A percentile compares a stretch with the other conserved stretches of the same genome.
Conservation (phyloP, 1,284 basidiomycete species). For the Sporisorium sorghi region DNA sequence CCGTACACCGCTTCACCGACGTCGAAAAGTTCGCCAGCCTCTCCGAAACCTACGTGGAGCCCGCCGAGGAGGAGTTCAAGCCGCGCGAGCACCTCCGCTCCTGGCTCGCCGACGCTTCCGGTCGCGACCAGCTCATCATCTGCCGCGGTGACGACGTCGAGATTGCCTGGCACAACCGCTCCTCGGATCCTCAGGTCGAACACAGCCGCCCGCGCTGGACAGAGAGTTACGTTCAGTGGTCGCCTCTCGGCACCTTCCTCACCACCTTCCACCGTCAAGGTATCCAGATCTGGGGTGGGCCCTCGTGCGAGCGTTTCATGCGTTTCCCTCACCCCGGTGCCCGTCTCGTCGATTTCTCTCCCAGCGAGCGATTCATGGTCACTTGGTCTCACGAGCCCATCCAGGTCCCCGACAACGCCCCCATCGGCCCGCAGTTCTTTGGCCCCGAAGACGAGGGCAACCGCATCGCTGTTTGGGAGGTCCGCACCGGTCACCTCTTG, state of each 20-base stretch:
- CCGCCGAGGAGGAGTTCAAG: constrained; percentile 81
- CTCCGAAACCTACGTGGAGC: constrained; percentile 85
- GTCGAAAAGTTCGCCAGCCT: constrained; percentile 86
- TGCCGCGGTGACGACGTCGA: constrained; percentile 92
- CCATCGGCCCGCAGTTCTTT: constrained; percentile 76
- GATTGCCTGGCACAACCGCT: constrained; percentile 93
- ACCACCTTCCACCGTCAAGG: constrained; percentile 95
- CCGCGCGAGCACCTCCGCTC: constrained; percentile 94
- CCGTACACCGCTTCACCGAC: constrained; percentile 90
- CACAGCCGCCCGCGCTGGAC: constrained; percentile 84
- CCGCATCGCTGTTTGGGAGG: constrained; percentile 97
- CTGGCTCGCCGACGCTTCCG: constrained; percentile 91
- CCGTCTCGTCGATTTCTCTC: constrained; percentile 96
- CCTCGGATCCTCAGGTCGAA: constrained; percentile 85
- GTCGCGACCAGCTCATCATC: constrained; percentile 95
- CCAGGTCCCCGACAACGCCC: constrained; percentile 82
- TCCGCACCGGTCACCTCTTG: constrained; percentile 89
- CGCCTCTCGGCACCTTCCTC: constrained; percentile 91
- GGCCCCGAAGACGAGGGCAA: constrained; percentile 96
- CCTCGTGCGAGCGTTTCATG: constrained; percentile 84
- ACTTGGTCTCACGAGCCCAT: constrained; percentile 98
- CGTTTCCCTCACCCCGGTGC: constrained; percentile 96
- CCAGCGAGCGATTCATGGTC: constrained; percentile 94
- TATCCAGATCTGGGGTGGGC: constrained; percentile 93
- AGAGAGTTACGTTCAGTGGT: constrained; percentile 97